Base-by-base conservation (phyloP, 208 protist species). In the Wallacemonas sp. region DNA sequence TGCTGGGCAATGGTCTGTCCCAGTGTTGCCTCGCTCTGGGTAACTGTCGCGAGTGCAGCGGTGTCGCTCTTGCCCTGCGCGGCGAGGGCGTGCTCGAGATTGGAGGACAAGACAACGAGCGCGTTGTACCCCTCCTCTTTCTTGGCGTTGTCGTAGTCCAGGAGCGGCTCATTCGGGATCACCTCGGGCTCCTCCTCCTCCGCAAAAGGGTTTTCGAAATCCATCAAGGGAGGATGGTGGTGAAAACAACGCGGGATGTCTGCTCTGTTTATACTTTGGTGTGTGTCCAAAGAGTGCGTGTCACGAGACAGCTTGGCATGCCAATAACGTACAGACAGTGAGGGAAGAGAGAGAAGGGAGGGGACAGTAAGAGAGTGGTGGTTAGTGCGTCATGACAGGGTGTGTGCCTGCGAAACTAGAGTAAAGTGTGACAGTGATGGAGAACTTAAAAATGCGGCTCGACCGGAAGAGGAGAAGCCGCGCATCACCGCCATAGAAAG, bases 101-200 rank as follows among this genome's bases (percentile, higher is more conserved):
- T 61, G n/a, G 62, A 67, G 2, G 57, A 25, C 12, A 41, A 76
- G 10, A 92, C 81, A 36, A 91, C 71, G 0, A 94, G 76, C 26
- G 79, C 77, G 70, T 92, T 94, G 61, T 79, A 89, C 57, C 89
- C 84, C 55, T 89, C 82, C 73, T 92, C 86, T 20, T 84, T 76
- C 31, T 81, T 77, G 29, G 50, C 70, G 3, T 67, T 76, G 41
- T 95, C 86, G 61, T 95, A 95, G 41, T 89, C 80, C n/a, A 68
- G 69, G 25, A 88, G 61, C 0, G 78, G 82, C 61, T 83, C 61
- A 11, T 39, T 55, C 18, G 52, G 33, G 25, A 46, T 38, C n/a
- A 67, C 69, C 65, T 67, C 71, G 20, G 79, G 73, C 46, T 82
- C 82, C 39, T 90, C 81, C 42, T 89, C 84, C 11, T 89, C 79